A percentile compares a stretch with the other conserved stretches of the same genome.
phyloP scores from a whole-genome alignment of 306 rosid genomes.

The Rosa rugosa region DNA sequence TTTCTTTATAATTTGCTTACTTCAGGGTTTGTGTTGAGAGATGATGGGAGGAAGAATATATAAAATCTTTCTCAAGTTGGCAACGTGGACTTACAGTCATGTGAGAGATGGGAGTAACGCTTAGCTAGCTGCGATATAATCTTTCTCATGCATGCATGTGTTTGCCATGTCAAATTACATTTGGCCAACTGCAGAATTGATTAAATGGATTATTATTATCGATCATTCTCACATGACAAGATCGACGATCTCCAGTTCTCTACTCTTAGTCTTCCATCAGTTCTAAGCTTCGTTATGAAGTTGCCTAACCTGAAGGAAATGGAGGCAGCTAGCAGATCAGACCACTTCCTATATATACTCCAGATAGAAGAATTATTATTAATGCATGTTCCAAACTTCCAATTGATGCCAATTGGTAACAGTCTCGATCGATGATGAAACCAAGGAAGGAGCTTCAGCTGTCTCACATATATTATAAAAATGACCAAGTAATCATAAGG shows the following conservation, averaged over 20 bases:
- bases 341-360: not conserved
- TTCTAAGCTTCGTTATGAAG: not conserved
- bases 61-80: not conserved
- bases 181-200: not conserved
- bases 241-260: not conserved
- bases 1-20: not conserved
- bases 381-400: not conserved
- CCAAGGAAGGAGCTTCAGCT: not conserved
- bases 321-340: not conserved
- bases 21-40: not conserved
- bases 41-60: not conserved
- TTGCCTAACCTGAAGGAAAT: not conserved
- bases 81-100: not conserved
- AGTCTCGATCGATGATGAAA: not conserved
- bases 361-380: not conserved
- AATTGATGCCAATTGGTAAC: not conserved
- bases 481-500: not conserved
- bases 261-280: not conserved
- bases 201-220: not conserved
- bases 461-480: no score
- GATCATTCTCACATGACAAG: not conserved
- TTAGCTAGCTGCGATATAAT: not conserved
- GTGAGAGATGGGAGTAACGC: not conserved
- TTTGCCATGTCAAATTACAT: constrained; percentile 1
- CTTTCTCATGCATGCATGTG: not conserved